Evolutionary conservation across 768 basidiomycete species (phyloP).

Genomic region (Boletus rubescentipes): DNA sequence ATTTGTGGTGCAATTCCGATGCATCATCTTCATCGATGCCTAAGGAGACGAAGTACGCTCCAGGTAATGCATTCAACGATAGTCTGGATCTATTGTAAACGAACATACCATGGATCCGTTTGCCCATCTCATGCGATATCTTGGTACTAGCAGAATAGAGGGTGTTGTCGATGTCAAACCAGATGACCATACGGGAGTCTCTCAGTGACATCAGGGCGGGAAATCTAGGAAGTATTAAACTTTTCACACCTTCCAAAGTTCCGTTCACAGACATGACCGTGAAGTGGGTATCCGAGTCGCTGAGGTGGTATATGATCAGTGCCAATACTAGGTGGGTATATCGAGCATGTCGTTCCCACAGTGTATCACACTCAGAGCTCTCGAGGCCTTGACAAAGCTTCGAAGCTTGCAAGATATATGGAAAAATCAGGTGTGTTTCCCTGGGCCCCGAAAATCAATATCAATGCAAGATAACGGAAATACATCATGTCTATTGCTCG

Average conservation of each 20-base stretch:
- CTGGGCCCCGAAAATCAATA: too few relatives aligned
- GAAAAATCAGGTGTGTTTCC: too few relatives aligned
- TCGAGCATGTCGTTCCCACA: constrained; percentile 25
- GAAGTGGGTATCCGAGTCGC: constrained; percentile 23
- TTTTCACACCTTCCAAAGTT: constrained; percentile 25
- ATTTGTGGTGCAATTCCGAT: constrained; percentile 62
- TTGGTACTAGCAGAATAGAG: constrained; percentile 75
- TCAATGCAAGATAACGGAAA: too few relatives aligned
- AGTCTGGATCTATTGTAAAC: not conserved
- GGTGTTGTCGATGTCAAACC: constrained; percentile 89
- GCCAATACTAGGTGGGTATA: constrained; percentile 9
- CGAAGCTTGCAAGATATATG: too few relatives aligned
- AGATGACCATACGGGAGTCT: constrained; percentile 65
- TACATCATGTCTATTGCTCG: too few relatives aligned
- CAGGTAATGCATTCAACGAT: not conserved
- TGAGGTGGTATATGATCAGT: constrained; percentile 4
- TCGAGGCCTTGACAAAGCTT: too few relatives aligned
- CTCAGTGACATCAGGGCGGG: constrained; percentile 3
- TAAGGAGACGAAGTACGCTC: constrained; percentile 74
- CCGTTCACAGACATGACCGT: constrained; percentile 23
- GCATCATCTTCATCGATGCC: constrained; percentile 71
- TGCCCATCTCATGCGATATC: constrained; percentile 78
- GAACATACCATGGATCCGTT: constrained; percentile 68
- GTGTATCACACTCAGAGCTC: too few relatives aligned
- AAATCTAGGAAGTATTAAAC: not conserved